Percentiles rank a stretch among this genome's conserved stretches.
Conservation (phyloP, 129 eudicot genomes). For the Tagetes erecta region DNA sequence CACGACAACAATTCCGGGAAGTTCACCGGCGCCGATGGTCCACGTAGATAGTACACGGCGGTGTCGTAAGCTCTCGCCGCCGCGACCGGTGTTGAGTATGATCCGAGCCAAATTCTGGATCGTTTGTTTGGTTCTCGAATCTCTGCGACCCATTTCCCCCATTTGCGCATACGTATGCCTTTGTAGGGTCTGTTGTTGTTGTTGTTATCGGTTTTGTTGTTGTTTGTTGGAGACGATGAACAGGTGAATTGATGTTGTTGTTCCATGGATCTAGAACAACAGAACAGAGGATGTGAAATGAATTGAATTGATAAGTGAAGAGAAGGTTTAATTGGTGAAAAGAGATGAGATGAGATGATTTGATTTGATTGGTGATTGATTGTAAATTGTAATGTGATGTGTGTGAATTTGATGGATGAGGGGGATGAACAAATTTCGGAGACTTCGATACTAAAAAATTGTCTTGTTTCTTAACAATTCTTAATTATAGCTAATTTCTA, state of each 20-base stretch:
- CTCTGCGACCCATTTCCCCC: constrained; percentile 98
- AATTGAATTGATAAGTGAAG: too few species aligned
- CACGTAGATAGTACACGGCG: constrained; percentile 78
- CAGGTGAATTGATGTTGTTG: constrained; percentile 16
- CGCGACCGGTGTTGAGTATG: constrained; percentile 78
- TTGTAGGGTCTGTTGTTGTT: constrained; percentile 58
- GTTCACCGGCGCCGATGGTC: constrained; percentile 72
- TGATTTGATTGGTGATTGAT: background rate
- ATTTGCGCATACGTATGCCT: constrained; percentile 90
- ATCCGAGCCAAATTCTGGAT: constrained; percentile 87
- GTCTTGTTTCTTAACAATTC: too few species aligned
- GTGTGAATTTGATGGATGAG: background rate
- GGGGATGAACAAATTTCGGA: background rate
- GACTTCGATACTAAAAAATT: background rate
- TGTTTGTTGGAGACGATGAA: constrained; percentile 39
- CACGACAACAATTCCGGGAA: constrained; percentile 50
- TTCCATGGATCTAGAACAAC: constrained; percentile 33
- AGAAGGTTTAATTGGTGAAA: too few species aligned
- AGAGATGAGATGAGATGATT: too few species aligned
- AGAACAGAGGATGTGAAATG: background rate
- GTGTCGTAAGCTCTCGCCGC: constrained; percentile 91
- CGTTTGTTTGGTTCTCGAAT: constrained; percentile 83
- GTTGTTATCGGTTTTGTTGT: constrained; percentile 27
- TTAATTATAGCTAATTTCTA: background rate
- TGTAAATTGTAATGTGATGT: background rate